Evolutionary conservation across 129 eudicot genomes (phyloP).

Genomic region (Arctium lappa): DNA sequence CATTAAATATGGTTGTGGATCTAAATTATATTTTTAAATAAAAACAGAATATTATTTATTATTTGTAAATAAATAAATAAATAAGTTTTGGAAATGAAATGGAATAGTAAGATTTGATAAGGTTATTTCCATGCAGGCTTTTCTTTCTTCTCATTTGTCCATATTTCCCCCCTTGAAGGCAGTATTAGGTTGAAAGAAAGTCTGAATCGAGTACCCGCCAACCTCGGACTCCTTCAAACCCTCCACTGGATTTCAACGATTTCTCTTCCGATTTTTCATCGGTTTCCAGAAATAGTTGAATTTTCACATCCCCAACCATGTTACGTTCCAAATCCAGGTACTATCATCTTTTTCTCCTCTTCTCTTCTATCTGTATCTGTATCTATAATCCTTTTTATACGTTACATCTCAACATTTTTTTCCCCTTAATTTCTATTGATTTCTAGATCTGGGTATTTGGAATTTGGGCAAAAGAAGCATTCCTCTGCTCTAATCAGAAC

Average conservation of each 20-base stretch:
- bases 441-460: conserved; percentile 58
- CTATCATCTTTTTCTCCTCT: not conserved
- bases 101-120: not conserved
- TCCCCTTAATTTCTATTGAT: conserved; percentile 7
- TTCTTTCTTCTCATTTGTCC: not conserved
- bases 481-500: conserved; percentile 44
- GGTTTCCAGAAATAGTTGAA: conserved; percentile 42
- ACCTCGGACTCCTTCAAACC: conserved; percentile 50
- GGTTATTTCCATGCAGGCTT: not conserved
- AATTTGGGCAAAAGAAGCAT: conserved; percentile 43
- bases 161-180: not conserved
- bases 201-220: conserved; percentile 45
- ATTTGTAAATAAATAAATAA: not conserved
- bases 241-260: conserved; percentile 23
- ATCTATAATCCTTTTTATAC: not conserved
- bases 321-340: conserved; percentile 74
- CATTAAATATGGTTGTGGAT: not conserved
- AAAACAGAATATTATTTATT: not conserved
- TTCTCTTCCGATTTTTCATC: conserved; percentile 28
- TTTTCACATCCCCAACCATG: conserved; percentile 32
- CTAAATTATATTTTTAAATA: not conserved
- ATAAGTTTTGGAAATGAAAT: not conserved
- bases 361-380: not conserved
- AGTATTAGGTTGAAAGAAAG: not conserved
- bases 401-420: not conserved